Percentiles rank a stretch among this genome's conserved stretches.
Evolutionary conservation across 1,284 basidiomycete genomes (phyloP).

Genomic region (Inonotus obliquus): DNA sequence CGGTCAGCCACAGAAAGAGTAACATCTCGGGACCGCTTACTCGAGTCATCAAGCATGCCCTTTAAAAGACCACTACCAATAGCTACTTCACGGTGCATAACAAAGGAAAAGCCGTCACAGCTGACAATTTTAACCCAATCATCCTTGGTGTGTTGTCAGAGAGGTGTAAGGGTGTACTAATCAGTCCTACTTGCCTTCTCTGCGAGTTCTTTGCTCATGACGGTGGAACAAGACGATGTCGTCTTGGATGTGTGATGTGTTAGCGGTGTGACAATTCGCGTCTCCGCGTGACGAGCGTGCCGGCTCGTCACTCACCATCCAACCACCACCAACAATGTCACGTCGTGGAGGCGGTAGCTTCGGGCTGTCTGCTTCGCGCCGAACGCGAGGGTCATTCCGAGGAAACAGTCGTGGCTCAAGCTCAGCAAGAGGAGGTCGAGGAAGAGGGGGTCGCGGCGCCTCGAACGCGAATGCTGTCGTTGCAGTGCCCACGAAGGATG

Average conservation of each 20-base stretch:
- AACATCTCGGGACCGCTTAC: neutral
- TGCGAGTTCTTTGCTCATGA: neutral
- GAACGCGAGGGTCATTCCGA: constrained; percentile 39
- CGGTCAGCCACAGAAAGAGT: neutral
- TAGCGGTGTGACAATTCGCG: neutral
- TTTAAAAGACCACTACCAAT: constrained; percentile 53
- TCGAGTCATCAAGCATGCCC: constrained; percentile 34
- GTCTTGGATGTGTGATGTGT: neutral
- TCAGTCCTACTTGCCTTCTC: neutral
- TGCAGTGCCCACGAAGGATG: constrained; percentile 64
- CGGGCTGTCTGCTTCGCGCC: constrained; percentile 29
- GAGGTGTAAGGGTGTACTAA: neutral
- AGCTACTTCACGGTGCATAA: constrained; percentile 53
- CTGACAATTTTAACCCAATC: constrained; percentile 65
- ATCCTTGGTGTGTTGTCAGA: neutral
- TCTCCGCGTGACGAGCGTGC: constrained; percentile 4
- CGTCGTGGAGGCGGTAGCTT: constrained; percentile 29
- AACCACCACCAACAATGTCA: constrained; percentile 25
- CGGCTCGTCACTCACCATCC: neutral
- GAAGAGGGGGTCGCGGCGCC: constrained; percentile 49
- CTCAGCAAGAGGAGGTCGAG: constrained; percentile 37
- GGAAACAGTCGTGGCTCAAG: constrained; percentile 41
- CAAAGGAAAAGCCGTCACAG: constrained; percentile 56
- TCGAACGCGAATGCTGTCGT: constrained; percentile 35
- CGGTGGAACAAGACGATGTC: neutral